Evolutionary conservation across 2,329 filamentous ascomycete genomes (phyloP).

Genomic region (Fusarium palustre): DNA sequence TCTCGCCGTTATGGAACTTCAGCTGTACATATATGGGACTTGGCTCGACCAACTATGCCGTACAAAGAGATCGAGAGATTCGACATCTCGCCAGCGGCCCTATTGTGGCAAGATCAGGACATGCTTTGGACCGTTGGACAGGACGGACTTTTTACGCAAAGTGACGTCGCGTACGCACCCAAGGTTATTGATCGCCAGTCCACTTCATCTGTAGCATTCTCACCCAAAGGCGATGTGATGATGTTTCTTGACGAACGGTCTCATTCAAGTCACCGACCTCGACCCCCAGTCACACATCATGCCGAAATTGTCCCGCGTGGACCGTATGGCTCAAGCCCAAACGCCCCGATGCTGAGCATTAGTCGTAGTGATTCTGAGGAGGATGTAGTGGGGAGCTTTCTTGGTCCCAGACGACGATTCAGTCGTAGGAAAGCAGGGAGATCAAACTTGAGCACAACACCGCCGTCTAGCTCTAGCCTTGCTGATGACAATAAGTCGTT

Average conservation of each 20-base stretch:
- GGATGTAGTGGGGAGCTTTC: constrained; percentile 70
- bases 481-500: constrained; percentile 54
- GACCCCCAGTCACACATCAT: constrained; percentile 54
- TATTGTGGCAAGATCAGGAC: constrained; percentile 74
- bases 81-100: constrained; percentile 65
- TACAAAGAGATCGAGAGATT: constrained; percentile 75
- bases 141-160: constrained; percentile 72
- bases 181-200: constrained; percentile 72
- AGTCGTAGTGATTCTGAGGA: constrained; percentile 75
- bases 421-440: constrained; percentile 59
- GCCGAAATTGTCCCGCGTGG: constrained; percentile 53
- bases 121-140: constrained; percentile 74
- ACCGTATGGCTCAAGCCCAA: constrained; percentile 62
- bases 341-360: constrained; percentile 63
- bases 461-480: constrained; percentile 56
- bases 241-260: constrained; percentile 72
- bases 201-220: constrained; percentile 71
- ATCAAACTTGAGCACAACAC: constrained; percentile 65
- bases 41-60: constrained; percentile 74
- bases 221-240: constrained; percentile 67
- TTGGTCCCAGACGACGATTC: constrained; percentile 59
- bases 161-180: constrained; percentile 72
- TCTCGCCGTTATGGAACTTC: constrained; percentile 66
- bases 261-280: constrained; percentile 55
- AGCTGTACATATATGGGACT: constrained; percentile 74